Percentiles rank a stretch among this genome's conserved stretches.
Evolutionary conservation across 2,329 filamentous ascomycete genomes (phyloP).

Genomic region (Chalara sp.): DNA sequence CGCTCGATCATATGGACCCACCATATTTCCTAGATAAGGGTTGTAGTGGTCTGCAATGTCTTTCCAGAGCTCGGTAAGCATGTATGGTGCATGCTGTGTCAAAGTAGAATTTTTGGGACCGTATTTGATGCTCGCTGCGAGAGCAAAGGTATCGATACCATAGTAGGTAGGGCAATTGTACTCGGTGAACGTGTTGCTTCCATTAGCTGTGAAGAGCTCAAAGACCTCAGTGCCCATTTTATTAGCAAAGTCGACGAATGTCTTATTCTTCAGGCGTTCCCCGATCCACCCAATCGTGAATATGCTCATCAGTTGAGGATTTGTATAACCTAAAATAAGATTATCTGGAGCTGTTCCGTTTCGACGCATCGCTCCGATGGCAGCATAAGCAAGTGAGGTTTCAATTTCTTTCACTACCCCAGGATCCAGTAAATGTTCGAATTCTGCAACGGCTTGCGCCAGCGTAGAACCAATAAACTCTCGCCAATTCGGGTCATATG

Average conservation of each 20-base stretch:
- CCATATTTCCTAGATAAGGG: slow-evolving; percentile 51
- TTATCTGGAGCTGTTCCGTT: slow-evolving; percentile 47
- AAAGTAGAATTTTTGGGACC: slow-evolving; percentile 46
- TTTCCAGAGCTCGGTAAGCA: slow-evolving; percentile 46
- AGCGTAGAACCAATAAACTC: slow-evolving; percentile 54
- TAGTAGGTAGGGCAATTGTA: slow-evolving; percentile 51
- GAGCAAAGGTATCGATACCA: slow-evolving; percentile 48
- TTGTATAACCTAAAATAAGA: slow-evolving; percentile 22
- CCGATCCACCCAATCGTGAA: slow-evolving; percentile 53
- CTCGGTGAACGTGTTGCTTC: slow-evolving; percentile 37
- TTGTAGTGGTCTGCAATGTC: slow-evolving; percentile 48
- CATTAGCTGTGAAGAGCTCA: slow-evolving; percentile 29
- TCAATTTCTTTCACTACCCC: slow-evolving; percentile 38
- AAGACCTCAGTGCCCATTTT: slow-evolving; percentile 46
- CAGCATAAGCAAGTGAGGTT: slow-evolving; percentile 44
- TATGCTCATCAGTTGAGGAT: slow-evolving; percentile 49
- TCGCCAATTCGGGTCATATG: slow-evolving; percentile 59
- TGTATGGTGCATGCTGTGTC: slow-evolving; percentile 39
- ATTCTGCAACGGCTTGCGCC: slow-evolving; percentile 52
- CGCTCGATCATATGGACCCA: slow-evolving; percentile 55
- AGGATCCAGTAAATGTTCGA: slow-evolving; percentile 35
- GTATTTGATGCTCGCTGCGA: slow-evolving; percentile 43
- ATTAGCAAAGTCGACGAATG: slow-evolving; percentile 52
- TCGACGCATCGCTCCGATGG: slow-evolving; percentile 52
- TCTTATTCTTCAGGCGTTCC: slow-evolving; percentile 42